A percentile compares a stretch with the other conserved stretches of the same genome.
Evolutionary conservation across 768 basidiomycete genomes (phyloP).

Genomic region (Leccinum ochraceum): DNA sequence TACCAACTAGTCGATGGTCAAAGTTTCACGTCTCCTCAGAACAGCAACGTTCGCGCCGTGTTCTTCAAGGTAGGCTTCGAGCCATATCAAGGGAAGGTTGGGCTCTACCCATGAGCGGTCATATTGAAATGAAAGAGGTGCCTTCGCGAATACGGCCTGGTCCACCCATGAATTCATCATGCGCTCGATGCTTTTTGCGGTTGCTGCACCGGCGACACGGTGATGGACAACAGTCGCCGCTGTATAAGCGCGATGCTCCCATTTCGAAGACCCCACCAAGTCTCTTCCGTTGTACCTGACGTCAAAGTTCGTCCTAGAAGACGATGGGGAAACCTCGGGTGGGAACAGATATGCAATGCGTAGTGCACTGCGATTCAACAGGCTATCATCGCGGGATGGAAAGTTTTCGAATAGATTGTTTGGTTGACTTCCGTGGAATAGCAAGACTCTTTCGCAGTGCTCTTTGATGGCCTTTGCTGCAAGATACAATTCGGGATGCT

Average conservation of each 20-base stretch:
- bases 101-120: conserved; percentile 30
- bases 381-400: conserved; percentile 2
- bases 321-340: conserved; percentile 6
- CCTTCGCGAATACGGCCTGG: background rate
- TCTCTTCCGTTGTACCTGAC: conserved; percentile 17
- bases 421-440: conserved; percentile 8
- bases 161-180: conserved; percentile 14
- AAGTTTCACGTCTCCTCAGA: too few relatives aligned
- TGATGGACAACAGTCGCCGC: conserved; percentile 12
- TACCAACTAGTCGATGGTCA: too few relatives aligned
- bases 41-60: too few relatives aligned
- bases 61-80: conserved; percentile 25
- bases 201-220: background rate
- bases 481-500: conserved; percentile 33
- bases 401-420: conserved; percentile 1
- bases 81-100: conserved; percentile 23
- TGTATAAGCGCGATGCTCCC: conserved; percentile 21
- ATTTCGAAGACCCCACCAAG: background rate
- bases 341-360: conserved; percentile 20
- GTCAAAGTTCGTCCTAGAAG: conserved; percentile 2
- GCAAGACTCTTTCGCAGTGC: conserved; percentile 19
- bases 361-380: conserved; percentile 21
- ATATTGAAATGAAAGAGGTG: conserved; percentile 24
- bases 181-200: background rate
- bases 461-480: conserved; percentile 32